These are phyloP conservation scores for Aquilaria agallochum DNA, from an alignment of 441 rosid species.

Conservation along the genomic window DNA sequence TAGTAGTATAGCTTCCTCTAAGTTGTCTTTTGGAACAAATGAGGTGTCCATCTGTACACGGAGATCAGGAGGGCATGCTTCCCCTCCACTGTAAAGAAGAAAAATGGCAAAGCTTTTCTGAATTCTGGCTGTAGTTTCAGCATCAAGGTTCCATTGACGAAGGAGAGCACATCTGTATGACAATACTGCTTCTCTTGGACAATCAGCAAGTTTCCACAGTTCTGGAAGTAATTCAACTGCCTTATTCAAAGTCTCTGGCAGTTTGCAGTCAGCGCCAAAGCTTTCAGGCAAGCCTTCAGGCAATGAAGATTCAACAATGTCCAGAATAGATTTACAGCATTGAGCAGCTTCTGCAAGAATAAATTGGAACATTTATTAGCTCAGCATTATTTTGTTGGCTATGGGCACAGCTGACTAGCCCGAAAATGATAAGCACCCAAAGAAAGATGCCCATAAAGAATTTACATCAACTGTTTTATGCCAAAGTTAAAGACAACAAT, in stretches of 20 bases:
- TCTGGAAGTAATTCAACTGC: conserved; percentile 92
- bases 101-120: conserved; percentile 73
- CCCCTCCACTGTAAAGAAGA: conserved; percentile 79
- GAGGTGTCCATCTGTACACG: conserved; percentile 78
- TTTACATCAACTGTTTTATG: no score
- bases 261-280: conserved; percentile 59
- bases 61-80: conserved; percentile 74
- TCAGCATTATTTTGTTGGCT: not conserved
- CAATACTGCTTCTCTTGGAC: conserved; percentile 58
- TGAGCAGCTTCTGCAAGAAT: conserved; percentile 87
- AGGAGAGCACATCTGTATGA: conserved; percentile 74
- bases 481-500: no score
- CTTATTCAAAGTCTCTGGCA: conserved; percentile 68
- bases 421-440: no score
- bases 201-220: conserved; percentile 71
- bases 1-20: conserved; percentile 82
- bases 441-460: no score
- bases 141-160: conserved; percentile 71
- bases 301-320: conserved; percentile 75
- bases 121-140: conserved; percentile 59
- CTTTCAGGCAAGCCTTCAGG: conserved; percentile 74
- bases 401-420: not conserved
- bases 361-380: conserved; percentile 13
- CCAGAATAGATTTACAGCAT: conserved; percentile 77
- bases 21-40: conserved; percentile 70